Conservation (phyloP, 2,329 filamentous ascomycete genomes). For the Fusarium transvaalense region DNA sequence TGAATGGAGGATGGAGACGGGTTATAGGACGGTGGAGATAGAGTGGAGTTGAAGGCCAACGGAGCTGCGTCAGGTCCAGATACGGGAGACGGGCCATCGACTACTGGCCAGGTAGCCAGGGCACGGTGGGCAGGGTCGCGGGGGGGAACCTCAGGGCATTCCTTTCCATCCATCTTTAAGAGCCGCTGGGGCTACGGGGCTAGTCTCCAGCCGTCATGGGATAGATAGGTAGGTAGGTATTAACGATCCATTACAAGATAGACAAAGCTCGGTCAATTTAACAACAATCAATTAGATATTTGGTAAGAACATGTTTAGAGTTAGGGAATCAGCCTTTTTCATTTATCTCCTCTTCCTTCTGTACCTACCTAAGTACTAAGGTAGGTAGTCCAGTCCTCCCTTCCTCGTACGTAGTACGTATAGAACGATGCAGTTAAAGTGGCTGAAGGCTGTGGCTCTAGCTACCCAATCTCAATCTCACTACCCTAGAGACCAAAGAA, state of each 20-base stretch:
- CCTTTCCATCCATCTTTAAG: conserved; percentile 16
- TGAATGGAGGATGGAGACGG: conserved; percentile 27
- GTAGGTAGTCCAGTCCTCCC: background rate
- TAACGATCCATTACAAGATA: background rate
- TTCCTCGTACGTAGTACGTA: too few species aligned
- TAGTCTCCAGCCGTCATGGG: background rate
- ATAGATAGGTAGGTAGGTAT: too few species aligned
- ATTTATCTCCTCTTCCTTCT: background rate
- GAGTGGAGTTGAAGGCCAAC: conserved; percentile 27
- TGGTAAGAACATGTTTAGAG: background rate
- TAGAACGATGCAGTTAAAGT: background rate
- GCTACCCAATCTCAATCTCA: background rate
- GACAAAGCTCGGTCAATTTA: background rate
- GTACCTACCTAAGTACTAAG: too few species aligned
- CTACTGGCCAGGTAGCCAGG: conserved; percentile 27
- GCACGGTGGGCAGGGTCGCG: conserved; percentile 29
- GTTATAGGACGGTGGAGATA: conserved; percentile 34
- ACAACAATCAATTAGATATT: background rate
- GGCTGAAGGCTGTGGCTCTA: conserved; percentile 6
- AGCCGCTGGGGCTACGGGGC: conserved; percentile 22
- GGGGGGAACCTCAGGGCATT: conserved; percentile 37
- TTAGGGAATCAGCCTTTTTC: background rate
- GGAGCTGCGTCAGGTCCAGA: conserved; percentile 38
- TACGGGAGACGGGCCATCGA: conserved; percentile 27
- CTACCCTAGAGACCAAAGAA: background rate